Conservation (phyloP, 495 filamentous ascomycete genomes). For the Tuber brumale region DNA sequence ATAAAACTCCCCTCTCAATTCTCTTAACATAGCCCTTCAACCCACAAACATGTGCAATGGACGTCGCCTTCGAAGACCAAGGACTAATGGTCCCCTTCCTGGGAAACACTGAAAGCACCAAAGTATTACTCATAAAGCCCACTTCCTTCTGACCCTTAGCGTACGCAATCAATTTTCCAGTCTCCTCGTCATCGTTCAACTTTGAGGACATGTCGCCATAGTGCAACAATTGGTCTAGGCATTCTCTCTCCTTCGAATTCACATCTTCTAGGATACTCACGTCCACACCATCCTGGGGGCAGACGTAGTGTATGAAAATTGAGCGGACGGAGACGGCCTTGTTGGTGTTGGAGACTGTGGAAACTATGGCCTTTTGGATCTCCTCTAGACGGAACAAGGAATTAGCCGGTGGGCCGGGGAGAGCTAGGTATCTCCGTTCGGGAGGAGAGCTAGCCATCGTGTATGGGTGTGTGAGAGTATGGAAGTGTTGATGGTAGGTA, state of each 20-base stretch:
- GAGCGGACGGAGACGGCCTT: conserved; percentile 55
- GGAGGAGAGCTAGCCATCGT: conserved; percentile 24
- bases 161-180: conserved; percentile 46
- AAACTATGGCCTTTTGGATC: conserved; percentile 43
- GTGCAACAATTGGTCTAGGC: conserved; percentile 56
- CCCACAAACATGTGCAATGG: conserved; percentile 87
- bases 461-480: not conserved
- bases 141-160: conserved; percentile 36
- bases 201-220: conserved; percentile 50
- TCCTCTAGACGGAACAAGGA: conserved; percentile 51
- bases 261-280: conserved; percentile 42
- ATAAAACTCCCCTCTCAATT: conserved; percentile 77
- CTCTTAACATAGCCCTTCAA: conserved; percentile 64
- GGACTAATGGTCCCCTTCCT: conserved; percentile 80
- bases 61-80: conserved; percentile 95
- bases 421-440: conserved; percentile 44
- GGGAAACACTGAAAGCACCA: conserved; percentile 61
- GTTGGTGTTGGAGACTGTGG: conserved; percentile 46
- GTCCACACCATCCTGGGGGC: conserved; percentile 41
- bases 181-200: conserved; percentile 45
- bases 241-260: conserved; percentile 43
- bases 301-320: conserved; percentile 62
- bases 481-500: not conserved
- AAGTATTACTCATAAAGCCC: conserved; percentile 22
- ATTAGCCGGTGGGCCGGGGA: conserved; percentile 52